Base-by-base conservation (phyloP, 495 filamentous ascomycete genomes). In the Aspergillus nidulans region DNA sequence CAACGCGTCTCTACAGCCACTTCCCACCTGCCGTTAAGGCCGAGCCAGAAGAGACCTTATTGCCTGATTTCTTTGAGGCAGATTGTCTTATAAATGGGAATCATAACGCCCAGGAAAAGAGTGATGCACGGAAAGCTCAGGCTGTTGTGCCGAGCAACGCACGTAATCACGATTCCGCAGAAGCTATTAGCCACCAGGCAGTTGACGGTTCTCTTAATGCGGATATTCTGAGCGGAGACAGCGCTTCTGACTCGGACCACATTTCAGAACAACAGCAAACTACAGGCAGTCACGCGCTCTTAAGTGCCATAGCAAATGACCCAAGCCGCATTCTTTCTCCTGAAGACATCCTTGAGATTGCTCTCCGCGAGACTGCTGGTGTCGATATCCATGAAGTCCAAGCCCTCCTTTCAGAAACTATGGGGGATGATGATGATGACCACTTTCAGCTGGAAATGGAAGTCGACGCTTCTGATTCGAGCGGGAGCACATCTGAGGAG, bases 41-140 rank as follows among this genome's bases (percentile, higher is more conserved):
- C 18, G 56, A 63, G 4, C 62, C 55, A 20, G 63, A 64, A 13
- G 57, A 64, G 32, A 51, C 63, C 0, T 39, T 59, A 1, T 47
- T 70, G 9, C 64, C 63, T 38, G 65, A 72, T 54, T 59, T 76
- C 4, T 69, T 72, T 36, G 66, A 55, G 9, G 20, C 55, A 19
- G 67, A 68, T n/a, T 68, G 63, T 24, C 53, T 49, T 19, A 65
- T 72, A 20, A 53, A 21, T 16, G 47, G 10, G 16, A 38, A 9
- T 20, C 23, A 13, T 30, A 19, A 18, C 47, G n/a, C 18, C 13
- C 18, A 25, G 47, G 47, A 24, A 15, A 49, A 49, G 12, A 4
- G 20, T 39, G 30, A 49, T 24, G n/a, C 13, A 24, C 12, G 13
- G 21, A 21, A 8, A 10, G 12, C 32, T 8, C 26, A 36, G 19